Evolutionary conservation across 2,329 filamentous ascomycete genomes (phyloP).

Genomic region (Biscogniauxia sp.): DNA sequence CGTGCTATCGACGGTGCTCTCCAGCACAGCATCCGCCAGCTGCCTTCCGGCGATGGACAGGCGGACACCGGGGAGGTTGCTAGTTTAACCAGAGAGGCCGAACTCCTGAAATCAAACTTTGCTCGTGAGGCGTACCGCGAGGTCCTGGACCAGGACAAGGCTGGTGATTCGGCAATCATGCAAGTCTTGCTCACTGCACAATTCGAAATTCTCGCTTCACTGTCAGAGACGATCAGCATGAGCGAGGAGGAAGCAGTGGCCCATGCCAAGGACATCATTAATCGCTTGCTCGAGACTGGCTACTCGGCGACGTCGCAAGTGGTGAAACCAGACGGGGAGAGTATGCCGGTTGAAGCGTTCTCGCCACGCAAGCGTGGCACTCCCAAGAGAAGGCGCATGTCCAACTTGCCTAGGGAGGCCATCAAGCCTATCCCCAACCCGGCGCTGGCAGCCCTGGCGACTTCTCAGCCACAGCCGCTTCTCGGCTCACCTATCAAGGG

Average conservation of each 20-base stretch:
- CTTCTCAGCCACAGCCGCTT: constrained; percentile 34
- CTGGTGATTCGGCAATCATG: constrained; percentile 72
- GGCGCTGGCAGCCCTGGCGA: constrained; percentile 35
- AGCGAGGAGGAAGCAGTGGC: constrained; percentile 78
- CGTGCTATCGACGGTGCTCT: constrained; percentile 83
- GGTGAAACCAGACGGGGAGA: constrained; percentile 80
- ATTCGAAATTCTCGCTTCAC: constrained; percentile 83
- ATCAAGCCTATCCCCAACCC: constrained; percentile 46
- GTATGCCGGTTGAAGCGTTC: constrained; percentile 62
- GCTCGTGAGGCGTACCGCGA: constrained; percentile 75
- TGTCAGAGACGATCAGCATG: constrained; percentile 80
- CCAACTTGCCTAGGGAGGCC: constrained; percentile 35
- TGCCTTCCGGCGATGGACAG: constrained; percentile 66
- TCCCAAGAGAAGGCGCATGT: constrained; percentile 67
- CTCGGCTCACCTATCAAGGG: constrained; percentile 65
- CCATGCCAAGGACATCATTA: constrained; percentile 74
- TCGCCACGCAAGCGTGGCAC: constrained; percentile 72
- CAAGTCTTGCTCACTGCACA: constrained; percentile 86
- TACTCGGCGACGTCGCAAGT: constrained; percentile 74
- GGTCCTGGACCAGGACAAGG: constrained; percentile 80
- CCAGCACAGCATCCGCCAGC: constrained; percentile 76
- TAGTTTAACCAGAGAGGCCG: constrained; percentile 75
- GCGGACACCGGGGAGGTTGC: constrained; percentile 66
- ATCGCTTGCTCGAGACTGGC: constrained; percentile 74
- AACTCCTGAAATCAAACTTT: constrained; percentile 79